Evolutionary conservation across 176 grass and related monocot genomes (phyloP).

Genomic region (Cenchrus americanus): DNA sequence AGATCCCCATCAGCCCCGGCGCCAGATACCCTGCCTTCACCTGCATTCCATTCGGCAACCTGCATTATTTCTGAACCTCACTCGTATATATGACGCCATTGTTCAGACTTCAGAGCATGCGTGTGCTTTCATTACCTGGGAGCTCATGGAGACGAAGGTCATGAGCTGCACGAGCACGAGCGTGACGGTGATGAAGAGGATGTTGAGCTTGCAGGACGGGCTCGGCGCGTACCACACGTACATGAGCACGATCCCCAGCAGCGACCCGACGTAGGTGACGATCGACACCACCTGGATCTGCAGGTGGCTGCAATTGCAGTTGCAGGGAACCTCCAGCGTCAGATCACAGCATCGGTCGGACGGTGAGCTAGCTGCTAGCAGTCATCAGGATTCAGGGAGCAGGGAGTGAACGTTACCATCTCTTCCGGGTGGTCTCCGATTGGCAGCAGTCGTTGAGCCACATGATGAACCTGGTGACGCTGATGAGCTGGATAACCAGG

Average conservation of each 20-base stretch:
- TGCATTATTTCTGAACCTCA: neutral
- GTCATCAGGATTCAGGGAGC: neutral
- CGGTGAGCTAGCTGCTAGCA: neutral
- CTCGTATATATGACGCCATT: neutral
- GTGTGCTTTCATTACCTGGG: slow-evolving; percentile 50
- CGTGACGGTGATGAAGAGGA: slow-evolving; percentile 93
- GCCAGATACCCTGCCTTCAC: slow-evolving; percentile 82
- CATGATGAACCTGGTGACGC: slow-evolving; percentile 85
- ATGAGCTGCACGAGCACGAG: slow-evolving; percentile 76
- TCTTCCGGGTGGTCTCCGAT: slow-evolving; percentile 62
- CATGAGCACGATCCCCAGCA: slow-evolving; percentile 75
- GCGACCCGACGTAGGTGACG: slow-evolving; percentile 59
- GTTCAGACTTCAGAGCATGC: neutral
- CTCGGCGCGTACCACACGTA: slow-evolving; percentile 87
- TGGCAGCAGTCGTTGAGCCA: slow-evolving; percentile 95
- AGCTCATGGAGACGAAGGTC: slow-evolving; percentile 65
- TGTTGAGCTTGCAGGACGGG: slow-evolving; percentile 66
- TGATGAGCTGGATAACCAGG: slow-evolving; percentile 92
- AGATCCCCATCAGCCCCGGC: slow-evolving; percentile 88
- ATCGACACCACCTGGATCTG: slow-evolving; percentile 67
- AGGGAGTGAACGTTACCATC: slow-evolving; percentile 56
- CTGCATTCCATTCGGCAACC: slow-evolving; percentile 27
- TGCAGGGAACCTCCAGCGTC: neutral
- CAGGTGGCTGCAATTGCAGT: slow-evolving; percentile 49
- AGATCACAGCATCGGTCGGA: slow-evolving; percentile 11